Conservation (phyloP, 306 rosid species). For the Citrullus amarus region DNA sequence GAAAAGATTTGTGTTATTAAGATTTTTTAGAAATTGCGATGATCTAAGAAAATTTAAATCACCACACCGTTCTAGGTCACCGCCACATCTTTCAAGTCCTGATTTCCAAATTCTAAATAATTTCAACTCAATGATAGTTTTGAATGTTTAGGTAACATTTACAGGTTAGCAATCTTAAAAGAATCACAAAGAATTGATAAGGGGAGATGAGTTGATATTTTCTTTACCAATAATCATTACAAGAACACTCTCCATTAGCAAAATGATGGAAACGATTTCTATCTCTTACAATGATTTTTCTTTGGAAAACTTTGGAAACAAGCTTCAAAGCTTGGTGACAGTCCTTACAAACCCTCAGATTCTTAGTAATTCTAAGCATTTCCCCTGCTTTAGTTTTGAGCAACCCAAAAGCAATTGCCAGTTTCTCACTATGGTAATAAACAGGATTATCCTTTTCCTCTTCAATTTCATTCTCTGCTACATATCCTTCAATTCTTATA, state of each 20-base stretch:
- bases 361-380: slow-evolving; percentile 45
- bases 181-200: background rate
- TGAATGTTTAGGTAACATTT: too few relatives aligned
- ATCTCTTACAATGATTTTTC: slow-evolving; percentile 47
- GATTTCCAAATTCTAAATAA: too few relatives aligned
- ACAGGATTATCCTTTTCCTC: slow-evolving; percentile 36
- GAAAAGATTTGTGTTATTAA: too few relatives aligned
- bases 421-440: slow-evolving; percentile 46
- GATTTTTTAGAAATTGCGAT: too few relatives aligned
- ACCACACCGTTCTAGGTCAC: too few relatives aligned
- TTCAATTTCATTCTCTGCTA: slow-evolving; percentile 25
- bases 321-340: slow-evolving; percentile 55
- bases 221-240: slow-evolving; percentile 43
- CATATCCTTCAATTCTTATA: slow-evolving; percentile 28
- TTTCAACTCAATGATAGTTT: too few relatives aligned
- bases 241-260: slow-evolving; percentile 42
- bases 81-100: too few relatives aligned
- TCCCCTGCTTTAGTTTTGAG: slow-evolving; percentile 35
- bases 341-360: slow-evolving; percentile 49
- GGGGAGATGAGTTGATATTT: background rate
- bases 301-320: slow-evolving; percentile 31
- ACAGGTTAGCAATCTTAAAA: background rate
- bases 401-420: slow-evolving; percentile 51
- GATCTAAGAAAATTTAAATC: too few relatives aligned
- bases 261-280: slow-evolving; percentile 65